These are phyloP conservation scores for Lepidium sativum DNA, from an alignment of 345 rosid genomes.

Conservation along the genomic window DNA sequence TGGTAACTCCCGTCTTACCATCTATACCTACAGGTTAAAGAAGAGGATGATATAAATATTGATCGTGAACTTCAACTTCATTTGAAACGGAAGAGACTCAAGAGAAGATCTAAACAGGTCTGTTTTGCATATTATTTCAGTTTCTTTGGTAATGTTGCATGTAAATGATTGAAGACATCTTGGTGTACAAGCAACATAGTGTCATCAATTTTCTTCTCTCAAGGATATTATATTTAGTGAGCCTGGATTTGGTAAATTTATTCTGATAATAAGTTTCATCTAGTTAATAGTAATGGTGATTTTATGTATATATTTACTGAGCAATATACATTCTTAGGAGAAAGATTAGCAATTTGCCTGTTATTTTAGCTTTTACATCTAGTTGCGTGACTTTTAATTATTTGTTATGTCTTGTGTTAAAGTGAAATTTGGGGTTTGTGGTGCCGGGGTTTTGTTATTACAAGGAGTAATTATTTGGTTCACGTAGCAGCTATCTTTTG, in stretches of 20 bases:
- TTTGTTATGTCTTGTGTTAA: conserved; percentile 5
- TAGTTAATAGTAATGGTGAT: background rate
- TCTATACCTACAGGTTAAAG: conserved; percentile 62
- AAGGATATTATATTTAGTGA: background rate
- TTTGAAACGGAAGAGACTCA: conserved; percentile 61
- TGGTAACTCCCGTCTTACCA: background rate
- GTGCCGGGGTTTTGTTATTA: background rate
- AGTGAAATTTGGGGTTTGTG: background rate
- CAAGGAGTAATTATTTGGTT: conserved; percentile 9
- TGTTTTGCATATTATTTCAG: conserved; percentile 1
- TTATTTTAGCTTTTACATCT: background rate
- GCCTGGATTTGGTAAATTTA: background rate
- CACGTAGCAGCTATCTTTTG: conserved; percentile 16
- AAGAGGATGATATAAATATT: conserved; percentile 83
- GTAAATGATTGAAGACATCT: background rate
- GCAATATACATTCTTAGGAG: background rate
- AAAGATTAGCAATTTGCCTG: background rate
- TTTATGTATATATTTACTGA: background rate
- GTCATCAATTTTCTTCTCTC: background rate
- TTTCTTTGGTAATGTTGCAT: conserved; percentile 4
- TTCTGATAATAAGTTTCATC: background rate
- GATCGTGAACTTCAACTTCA: conserved; percentile 73
- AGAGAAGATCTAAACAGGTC: conserved; percentile 60
- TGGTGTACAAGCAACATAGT: background rate
- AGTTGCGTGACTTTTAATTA: conserved; percentile 1